Evolutionary conservation across 768 basidiomycete species (phyloP), one percentile per base, ranked within the genome.

Genomic region (Mycena latifolia): DNA sequence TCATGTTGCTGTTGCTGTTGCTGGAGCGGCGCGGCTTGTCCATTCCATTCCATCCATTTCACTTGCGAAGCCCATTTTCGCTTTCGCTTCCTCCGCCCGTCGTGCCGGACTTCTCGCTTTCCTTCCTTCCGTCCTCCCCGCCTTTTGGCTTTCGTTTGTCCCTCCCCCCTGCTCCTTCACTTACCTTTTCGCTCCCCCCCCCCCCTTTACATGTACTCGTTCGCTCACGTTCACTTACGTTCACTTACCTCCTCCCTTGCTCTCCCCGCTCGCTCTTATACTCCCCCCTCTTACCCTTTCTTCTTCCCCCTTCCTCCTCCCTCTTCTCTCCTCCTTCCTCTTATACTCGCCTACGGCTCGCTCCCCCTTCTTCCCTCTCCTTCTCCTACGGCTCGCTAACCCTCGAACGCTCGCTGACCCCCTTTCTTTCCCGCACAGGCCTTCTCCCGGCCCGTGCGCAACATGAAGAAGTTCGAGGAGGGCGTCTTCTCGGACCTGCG

Each of bases 401-500:
- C n/a, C n/a, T n/a, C n/a, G n/a, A n/a, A 35, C 33, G 33, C 33
- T 35, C 8, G 33, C 33, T 35, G 33, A 35, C 41, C 58, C 5
- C 46, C 18, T 35, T 27, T 5, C 35, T 14, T 27, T 33, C 47
- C 3, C 35, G 46, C 28, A 15, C 69, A 86, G 81, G 92, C 92
- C 43, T 97, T 97, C 73, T 93, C 94, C 2, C 83, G 96, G 11
- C 96, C 96, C 0, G 94, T 98, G 43, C 84, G 86, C 61, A 94
- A 95, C 73, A 92, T 95, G 86, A 98, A 98, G 79, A 98, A 98
- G 77, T 98, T 97, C 72, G 96, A 98, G 76, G 96, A 98, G 78
- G 96, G 96, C 55, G 91, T 98, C 47, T 98, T 98, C 73, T 92
- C 90, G 55, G 96, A 98, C 78, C 83, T 98, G 66, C 81, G 96